Conservation (phyloP, 805 yeast species). For the Wickerhamiella galacta region DNA sequence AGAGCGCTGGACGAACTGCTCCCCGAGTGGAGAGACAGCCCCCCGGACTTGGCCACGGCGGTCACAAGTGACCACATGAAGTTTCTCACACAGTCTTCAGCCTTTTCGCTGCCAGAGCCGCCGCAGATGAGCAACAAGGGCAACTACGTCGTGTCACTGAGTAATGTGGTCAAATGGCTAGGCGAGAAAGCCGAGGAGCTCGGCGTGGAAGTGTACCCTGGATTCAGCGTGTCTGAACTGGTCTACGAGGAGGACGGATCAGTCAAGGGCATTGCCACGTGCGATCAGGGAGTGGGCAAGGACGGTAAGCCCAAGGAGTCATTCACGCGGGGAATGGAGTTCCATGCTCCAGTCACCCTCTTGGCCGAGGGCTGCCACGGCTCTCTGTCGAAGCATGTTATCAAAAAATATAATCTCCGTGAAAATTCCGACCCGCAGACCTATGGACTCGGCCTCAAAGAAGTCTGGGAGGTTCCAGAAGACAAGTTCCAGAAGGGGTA, state of each 20-base stretch:
- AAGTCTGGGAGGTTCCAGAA: constrained; percentile 88
- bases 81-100: constrained; percentile 40
- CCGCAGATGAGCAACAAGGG: constrained; percentile 74
- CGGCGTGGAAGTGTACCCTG: constrained; percentile 88
- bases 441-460: constrained; percentile 90
- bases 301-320: constrained; percentile 59
- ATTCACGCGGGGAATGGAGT: constrained; percentile 96
- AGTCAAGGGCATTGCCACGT: constrained; percentile 83
- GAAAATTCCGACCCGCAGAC: constrained; percentile 57
- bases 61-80: constrained; percentile 66
- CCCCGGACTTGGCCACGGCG: constrained; percentile 46
- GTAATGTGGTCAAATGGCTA: constrained; percentile 63
- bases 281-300: constrained; percentile 73
- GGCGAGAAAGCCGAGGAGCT: constrained; percentile 81
- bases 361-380: constrained; percentile 99
- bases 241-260: constrained; percentile 40
- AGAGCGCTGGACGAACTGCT: constrained; percentile 68
- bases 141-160: constrained; percentile 73
- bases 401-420: constrained; percentile 52
- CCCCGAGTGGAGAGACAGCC: constrained; percentile 37
- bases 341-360: constrained; percentile 75
- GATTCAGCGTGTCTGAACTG: constrained; percentile 70
- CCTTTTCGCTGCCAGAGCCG: constrained; percentile 77
- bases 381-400: constrained; percentile 63
- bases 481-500: constrained; percentile 65